These are phyloP conservation scores for Phaeodactylum tricornutum DNA, from an alignment of 108 stramenopile species.

Conservation along the genomic window DNA sequence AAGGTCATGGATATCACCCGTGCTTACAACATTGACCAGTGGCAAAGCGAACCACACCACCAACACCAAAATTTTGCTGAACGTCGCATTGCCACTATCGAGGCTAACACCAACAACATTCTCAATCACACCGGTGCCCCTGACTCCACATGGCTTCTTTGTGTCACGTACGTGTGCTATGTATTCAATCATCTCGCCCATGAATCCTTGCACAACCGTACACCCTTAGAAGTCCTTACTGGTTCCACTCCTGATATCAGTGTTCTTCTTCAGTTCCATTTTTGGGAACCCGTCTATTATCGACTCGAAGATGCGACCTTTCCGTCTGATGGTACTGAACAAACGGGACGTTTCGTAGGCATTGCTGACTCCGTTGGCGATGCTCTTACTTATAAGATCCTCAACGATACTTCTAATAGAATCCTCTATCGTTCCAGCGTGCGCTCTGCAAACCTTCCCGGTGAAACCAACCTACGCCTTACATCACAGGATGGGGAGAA, in stretches of 20 bases:
- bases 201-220: too few relatives aligned
- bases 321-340: neutral
- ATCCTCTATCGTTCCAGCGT: conserved; percentile 15
- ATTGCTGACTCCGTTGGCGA: conserved; percentile 23
- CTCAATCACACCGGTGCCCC: conserved; percentile 19
- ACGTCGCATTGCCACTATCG: conserved; percentile 1
- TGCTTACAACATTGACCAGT: neutral
- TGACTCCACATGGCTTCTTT: conserved; percentile 14
- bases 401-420: neutral
- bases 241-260: conserved; percentile 5
- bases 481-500: too few relatives aligned
- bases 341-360: conserved; percentile 13
- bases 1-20: conserved; percentile 7
- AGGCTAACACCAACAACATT: conserved; percentile 6
- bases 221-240: too few relatives aligned
- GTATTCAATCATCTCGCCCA: conserved; percentile 6
- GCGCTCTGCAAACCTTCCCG: conserved; percentile 3
- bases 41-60: conserved; percentile 12
- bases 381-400: conserved; percentile 14
- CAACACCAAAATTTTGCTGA: conserved; percentile 21
- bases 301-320: neutral
- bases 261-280: neutral
- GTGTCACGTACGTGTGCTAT: conserved; percentile 6
- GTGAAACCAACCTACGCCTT: too few relatives aligned
- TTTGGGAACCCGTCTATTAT: conserved; percentile 5